A percentile compares a stretch with the other conserved stretches of the same genome.
phyloP scores from a whole-genome alignment of 1,284 basidiomycete species.

The Vanrija humicola region DNA sequence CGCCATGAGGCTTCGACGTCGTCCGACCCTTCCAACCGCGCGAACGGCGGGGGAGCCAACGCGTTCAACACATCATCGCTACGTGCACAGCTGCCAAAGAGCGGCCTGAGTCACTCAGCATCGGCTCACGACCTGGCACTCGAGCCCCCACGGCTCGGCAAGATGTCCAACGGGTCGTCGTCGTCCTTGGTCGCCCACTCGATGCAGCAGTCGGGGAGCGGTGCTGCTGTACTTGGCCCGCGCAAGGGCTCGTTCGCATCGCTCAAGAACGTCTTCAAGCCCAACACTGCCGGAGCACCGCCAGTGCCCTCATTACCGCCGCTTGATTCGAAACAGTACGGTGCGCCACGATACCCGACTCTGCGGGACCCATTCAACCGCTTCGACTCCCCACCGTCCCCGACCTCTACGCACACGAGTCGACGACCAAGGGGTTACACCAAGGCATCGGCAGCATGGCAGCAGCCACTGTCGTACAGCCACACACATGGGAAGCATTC shows the following conservation, averaged over 20 bases:
- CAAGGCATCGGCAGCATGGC: slow-evolving; percentile 4
- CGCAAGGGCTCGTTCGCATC: slow-evolving; percentile 80
- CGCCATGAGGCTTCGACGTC: slow-evolving; percentile 25
- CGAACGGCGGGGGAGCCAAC: neutral
- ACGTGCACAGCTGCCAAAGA: neutral
- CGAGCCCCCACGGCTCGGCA: slow-evolving; percentile 25
- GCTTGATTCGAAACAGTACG: slow-evolving; percentile 21
- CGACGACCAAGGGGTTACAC: slow-evolving; percentile 11
- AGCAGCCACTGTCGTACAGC: slow-evolving; percentile 4
- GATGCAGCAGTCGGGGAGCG: slow-evolving; percentile 8
- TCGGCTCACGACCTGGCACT: slow-evolving; percentile 10
- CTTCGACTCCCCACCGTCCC: slow-evolving; percentile 33
- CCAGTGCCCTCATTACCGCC: slow-evolving; percentile 36
- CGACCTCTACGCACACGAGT: slow-evolving; percentile 8
- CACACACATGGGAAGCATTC: slow-evolving; percentile 31
- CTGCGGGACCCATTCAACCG: slow-evolving; percentile 45
- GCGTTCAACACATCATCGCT: neutral
- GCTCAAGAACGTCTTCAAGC: slow-evolving; percentile 81
- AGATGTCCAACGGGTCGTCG: slow-evolving; percentile 44
- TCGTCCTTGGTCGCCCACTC: slow-evolving; percentile 47
- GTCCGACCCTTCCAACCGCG: slow-evolving; percentile 16
- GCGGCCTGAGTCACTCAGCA: slow-evolving; percentile 3
- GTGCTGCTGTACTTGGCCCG: slow-evolving; percentile 48
- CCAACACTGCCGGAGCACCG: slow-evolving; percentile 8
- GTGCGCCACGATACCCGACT: slow-evolving; percentile 37